A percentile compares a stretch with the other conserved stretches of the same genome.
phyloP scores from a whole-genome alignment of 306 rosid species.

The Biancaea sappan region DNA sequence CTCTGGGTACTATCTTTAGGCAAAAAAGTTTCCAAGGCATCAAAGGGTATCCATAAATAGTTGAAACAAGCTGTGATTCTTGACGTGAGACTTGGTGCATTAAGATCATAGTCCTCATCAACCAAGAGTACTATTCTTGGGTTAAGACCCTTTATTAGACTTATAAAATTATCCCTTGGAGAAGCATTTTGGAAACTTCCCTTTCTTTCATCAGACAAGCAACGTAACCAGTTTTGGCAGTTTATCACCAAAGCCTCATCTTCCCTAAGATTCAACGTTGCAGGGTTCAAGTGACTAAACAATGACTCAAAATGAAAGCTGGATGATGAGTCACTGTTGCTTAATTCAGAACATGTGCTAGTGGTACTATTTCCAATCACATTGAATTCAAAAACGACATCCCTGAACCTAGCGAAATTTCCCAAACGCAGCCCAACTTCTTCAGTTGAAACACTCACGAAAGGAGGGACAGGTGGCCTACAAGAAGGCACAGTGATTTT shows the following conservation, averaged over 20 bases:
- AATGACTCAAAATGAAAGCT: slow-evolving; percentile 50
- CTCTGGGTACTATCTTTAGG: slow-evolving; percentile 80
- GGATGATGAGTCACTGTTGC: slow-evolving; percentile 1
- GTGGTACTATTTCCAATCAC: slow-evolving; percentile 7
- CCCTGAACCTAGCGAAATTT: slow-evolving; percentile 64
- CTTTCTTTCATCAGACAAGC: slow-evolving; percentile 53
- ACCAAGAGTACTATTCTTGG: slow-evolving; percentile 73
- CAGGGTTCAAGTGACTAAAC: slow-evolving; percentile 60
- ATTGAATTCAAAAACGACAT: slow-evolving; percentile 16
- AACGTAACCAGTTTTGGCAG: slow-evolving; percentile 81
- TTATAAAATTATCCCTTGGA: slow-evolving; percentile 60
- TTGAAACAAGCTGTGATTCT: slow-evolving; percentile 81
- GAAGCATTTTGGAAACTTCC: slow-evolving; percentile 38
- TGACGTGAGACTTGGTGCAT: slow-evolving; percentile 58
- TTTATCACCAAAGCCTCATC: slow-evolving; percentile 90
- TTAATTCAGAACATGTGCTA: background rate
- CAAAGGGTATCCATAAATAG: slow-evolving; percentile 93
- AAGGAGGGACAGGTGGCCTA: slow-evolving; percentile 67
- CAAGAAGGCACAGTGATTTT: slow-evolving; percentile 73
- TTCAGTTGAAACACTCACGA: slow-evolving; percentile 65
- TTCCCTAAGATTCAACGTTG: slow-evolving; percentile 55
- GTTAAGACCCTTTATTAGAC: slow-evolving; percentile 55
- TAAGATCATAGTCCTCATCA: slow-evolving; percentile 83
- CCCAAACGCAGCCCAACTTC: slow-evolving; percentile 79
- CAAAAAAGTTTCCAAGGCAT: slow-evolving; percentile 82